Conservation (phyloP, 1,139 yeast genomes). For the Candida labiduridarum region DNA sequence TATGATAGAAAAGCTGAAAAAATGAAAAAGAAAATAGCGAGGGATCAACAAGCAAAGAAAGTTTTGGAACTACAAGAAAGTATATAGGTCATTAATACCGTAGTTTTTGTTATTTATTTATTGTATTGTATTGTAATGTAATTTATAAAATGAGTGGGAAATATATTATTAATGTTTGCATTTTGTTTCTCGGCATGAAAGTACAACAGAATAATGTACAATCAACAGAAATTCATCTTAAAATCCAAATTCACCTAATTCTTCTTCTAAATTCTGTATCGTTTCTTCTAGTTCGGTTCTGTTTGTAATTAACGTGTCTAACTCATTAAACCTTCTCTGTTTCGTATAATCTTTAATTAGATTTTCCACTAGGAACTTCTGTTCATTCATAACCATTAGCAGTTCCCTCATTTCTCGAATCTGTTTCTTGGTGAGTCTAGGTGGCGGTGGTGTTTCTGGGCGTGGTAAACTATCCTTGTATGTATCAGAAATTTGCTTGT, state of each 20-base stretch:
- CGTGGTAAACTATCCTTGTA: slow-evolving; percentile 19
- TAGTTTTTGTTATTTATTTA: background rate
- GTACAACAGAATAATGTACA: no score
- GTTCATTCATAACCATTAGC: slow-evolving; percentile 86
- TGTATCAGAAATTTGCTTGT: slow-evolving; percentile 30
- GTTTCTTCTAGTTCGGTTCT: slow-evolving; percentile 58
- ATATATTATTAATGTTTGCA: no score
- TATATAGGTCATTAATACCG: background rate
- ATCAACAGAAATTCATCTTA: slow-evolving; percentile 9
- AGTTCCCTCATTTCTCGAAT: slow-evolving; percentile 69
- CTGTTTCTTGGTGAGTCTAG: slow-evolving; percentile 48
- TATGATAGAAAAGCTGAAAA: slow-evolving; percentile 70
- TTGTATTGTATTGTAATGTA: background rate
- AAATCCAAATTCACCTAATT: slow-evolving; percentile 71
- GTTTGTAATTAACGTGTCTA: slow-evolving; percentile 61
- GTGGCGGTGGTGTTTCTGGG: slow-evolving; percentile 12
- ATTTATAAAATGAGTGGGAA: no score
- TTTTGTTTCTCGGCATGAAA: no score
- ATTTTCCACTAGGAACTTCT: slow-evolving; percentile 66
- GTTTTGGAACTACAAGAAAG: slow-evolving; percentile 1
- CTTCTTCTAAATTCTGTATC: slow-evolving; percentile 49
- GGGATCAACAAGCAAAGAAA: slow-evolving; percentile 30
- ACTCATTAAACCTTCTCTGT: slow-evolving; percentile 77
- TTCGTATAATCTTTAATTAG: slow-evolving; percentile 64
- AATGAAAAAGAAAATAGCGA: slow-evolving; percentile 43